Evolutionary conservation across 768 basidiomycete species (phyloP).

Genomic region (Lyophyllum decastes): DNA sequence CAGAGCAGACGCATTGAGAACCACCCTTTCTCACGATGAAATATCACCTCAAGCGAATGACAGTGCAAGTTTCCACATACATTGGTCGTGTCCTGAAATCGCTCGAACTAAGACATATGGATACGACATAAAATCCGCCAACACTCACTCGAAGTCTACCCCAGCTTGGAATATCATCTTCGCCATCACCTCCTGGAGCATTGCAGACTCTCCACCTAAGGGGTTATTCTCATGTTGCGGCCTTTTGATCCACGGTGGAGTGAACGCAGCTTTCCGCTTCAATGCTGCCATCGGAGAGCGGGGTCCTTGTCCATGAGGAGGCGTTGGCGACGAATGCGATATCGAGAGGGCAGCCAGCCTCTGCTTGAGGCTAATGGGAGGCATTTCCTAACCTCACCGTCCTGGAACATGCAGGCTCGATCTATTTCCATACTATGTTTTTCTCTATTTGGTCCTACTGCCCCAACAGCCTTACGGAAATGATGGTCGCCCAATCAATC

Average conservation of each 20-base stretch:
- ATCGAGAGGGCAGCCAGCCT: constrained; percentile 63
- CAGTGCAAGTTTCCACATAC: constrained; percentile 45
- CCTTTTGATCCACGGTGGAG: constrained; percentile 53
- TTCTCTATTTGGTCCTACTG: not conserved
- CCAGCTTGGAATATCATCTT: constrained; percentile 87
- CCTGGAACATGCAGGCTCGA: not conserved
- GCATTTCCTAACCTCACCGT: constrained; percentile 15
- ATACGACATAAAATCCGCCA: not conserved
- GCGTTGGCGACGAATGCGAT: constrained; percentile 49
- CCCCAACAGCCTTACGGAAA: too few relatives aligned
- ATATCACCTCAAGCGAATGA: constrained; percentile 10
- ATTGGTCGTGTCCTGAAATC: constrained; percentile 76
- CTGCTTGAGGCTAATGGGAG: constrained; percentile 59
- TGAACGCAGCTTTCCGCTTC: constrained; percentile 44
- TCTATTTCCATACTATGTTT: not conserved
- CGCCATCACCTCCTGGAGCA: constrained; percentile 65
- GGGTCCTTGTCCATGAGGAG: constrained; percentile 30
- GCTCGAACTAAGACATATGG: not conserved
- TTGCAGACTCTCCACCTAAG: constrained; percentile 53
- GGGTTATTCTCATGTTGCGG: constrained; percentile 23
- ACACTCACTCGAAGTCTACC: constrained; percentile 82
- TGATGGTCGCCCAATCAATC: not conserved
- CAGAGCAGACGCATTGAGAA: constrained; percentile 79
- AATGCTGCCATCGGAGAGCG: constrained; percentile 18
- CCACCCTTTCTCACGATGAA: constrained; percentile 58